Base-by-base conservation (phyloP, 2,329 filamentous ascomycete genomes). In the Xylaria sp. region DNA sequence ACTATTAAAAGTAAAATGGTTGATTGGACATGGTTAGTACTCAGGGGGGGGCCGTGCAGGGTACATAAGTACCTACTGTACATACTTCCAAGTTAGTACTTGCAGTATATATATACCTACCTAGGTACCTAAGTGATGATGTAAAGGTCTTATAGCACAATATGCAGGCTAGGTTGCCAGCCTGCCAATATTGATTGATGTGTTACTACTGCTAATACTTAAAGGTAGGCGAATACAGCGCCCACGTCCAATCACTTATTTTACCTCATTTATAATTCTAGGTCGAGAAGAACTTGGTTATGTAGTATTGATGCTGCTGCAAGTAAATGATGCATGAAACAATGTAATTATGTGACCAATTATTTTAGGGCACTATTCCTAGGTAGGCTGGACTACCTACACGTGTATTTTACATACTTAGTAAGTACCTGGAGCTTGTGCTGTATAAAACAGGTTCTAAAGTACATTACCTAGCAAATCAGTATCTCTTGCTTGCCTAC, bases 1-100 rank as follows among this genome's bases (percentile, higher is more conserved):
- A 37, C 59, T 42, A 53, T 29, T 48, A 58, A 68, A 61, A 66
- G 50, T 62, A 63, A 65, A 69, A 57, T 47, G 32, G 51, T 69
- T 66, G 51, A 51, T 63, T 55, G 53, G 60, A 63, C 27, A 25
- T 47, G 12, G 47, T 37, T 16, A 44, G 18, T 18, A 18, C 5
- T 40, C 16, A 18, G 12, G 16, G 37, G 32, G 13, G 37, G 32
- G 13, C 2, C 9, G 32, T 35, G 29, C 53, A 55, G 53, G 32
- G 53, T 16, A 37, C 32, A 29, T 9, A 3, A 12, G 18, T 18
- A n/a, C n/a, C n/a, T n/a, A n/a, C n/a, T n/a, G n/a, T n/a, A n/a
- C n/a, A n/a, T n/a, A n/a, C n/a, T n/a, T n/a, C n/a, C n/a, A 35
- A 35, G 32, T 25, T 29, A n/a, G n/a, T 25, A 23, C 32, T 21